These are phyloP conservation scores for Paecilomyces dactylethromorphus DNA, from an alignment of 2,329 filamentous ascomycete species.

Conservation along the genomic window DNA sequence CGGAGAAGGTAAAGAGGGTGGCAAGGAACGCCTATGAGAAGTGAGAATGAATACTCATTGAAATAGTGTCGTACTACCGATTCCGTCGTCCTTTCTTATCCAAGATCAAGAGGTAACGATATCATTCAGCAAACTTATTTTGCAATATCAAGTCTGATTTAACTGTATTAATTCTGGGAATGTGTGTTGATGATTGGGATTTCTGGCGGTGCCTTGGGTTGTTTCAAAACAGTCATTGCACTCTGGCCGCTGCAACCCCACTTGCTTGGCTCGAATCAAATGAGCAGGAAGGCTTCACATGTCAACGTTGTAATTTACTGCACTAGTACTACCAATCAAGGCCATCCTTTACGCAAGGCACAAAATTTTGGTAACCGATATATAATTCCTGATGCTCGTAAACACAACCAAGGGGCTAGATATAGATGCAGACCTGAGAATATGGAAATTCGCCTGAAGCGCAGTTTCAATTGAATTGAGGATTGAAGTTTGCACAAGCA, in stretches of 20 bases:
- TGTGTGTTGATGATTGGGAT: neutral
- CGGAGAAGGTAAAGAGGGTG: constrained; percentile 1
- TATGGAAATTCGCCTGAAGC: neutral
- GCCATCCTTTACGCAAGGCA: neutral
- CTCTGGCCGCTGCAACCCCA: neutral
- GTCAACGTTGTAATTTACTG: neutral
- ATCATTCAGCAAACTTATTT: neutral
- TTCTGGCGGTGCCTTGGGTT: neutral
- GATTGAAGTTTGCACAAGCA: neutral
- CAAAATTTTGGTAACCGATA: neutral
- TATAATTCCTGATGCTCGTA: neutral
- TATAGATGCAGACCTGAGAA: neutral
- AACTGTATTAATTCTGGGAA: too few relatives aligned
- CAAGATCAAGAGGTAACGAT: too few relatives aligned
- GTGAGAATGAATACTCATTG: neutral
- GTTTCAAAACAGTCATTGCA: neutral
- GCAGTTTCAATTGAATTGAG: neutral
- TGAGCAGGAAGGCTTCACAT: neutral
- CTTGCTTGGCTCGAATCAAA: neutral
- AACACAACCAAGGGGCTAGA: neutral
- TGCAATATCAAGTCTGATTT: neutral
- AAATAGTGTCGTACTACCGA: too few relatives aligned
- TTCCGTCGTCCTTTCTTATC: too few relatives aligned
- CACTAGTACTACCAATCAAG: neutral
- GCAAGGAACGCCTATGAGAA: neutral